Conservation (phyloP, 208 protist species). For the Trypanosoma lewisi region DNA sequence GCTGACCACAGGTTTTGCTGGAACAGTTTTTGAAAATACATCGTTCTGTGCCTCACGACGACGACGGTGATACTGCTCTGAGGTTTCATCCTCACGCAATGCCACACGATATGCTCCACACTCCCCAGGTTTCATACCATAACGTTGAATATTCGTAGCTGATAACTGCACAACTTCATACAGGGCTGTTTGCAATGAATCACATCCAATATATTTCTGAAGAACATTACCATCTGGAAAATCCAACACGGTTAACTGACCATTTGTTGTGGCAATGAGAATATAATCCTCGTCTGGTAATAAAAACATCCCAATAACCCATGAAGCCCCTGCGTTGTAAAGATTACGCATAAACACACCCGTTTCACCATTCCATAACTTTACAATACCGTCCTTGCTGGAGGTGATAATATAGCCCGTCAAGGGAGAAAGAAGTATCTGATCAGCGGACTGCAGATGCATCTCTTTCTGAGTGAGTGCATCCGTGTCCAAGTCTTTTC, state of each 20-base stretch:
- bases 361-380: slow-evolving; percentile 63
- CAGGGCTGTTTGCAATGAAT: slow-evolving; percentile 50
- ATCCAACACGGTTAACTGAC: slow-evolving; percentile 81
- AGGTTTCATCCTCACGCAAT: slow-evolving; percentile 33
- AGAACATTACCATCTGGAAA: slow-evolving; percentile 56
- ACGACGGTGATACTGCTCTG: slow-evolving; percentile 40
- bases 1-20: slow-evolving; percentile 63
- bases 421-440: slow-evolving; percentile 43
- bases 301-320: slow-evolving; percentile 75
- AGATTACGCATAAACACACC: slow-evolving; percentile 63
- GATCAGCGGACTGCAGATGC: slow-evolving; percentile 63
- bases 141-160: slow-evolving; percentile 51
- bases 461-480: slow-evolving; percentile 38
- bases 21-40: slow-evolving; percentile 32
- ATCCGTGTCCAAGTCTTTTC: slow-evolving; percentile 36
- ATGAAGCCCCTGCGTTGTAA: slow-evolving; percentile 63
- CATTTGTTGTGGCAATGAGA: slow-evolving; percentile 72
- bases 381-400: slow-evolving; percentile 81
- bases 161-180: slow-evolving; percentile 51
- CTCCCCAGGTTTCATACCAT: slow-evolving; percentile 72
- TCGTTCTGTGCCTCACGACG: slow-evolving; percentile 44
- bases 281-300: slow-evolving; percentile 72
- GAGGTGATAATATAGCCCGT: slow-evolving; percentile 53
- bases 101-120: slow-evolving; percentile 57
- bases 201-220: slow-evolving; percentile 80